Percentiles rank a stretch among this genome's conserved stretches.
These are phyloP conservation scores for Begonia fuchsioides DNA, from an alignment of 306 rosid genomes.

Conservation along the genomic window DNA sequence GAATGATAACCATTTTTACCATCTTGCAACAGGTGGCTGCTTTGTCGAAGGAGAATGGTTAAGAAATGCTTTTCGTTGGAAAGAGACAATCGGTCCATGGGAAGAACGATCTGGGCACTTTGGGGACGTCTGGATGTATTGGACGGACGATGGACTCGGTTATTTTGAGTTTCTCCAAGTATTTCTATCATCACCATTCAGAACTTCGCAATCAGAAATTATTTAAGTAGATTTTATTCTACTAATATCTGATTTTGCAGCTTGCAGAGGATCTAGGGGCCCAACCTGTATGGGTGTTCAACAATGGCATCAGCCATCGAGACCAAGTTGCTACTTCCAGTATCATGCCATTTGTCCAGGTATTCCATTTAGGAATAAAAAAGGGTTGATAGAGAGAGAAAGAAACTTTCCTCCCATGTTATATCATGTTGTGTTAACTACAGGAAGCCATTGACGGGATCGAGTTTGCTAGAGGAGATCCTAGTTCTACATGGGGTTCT, in stretches of 20 bases:
- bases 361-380: conserved; percentile 5
- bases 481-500: conserved; percentile 56
- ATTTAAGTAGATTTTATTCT: no score
- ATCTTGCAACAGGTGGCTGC: conserved; percentile 50
- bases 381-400: no score
- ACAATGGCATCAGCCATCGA: conserved; percentile 79
- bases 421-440: conserved; percentile 3
- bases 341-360: conserved; percentile 60
- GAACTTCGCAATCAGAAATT: no score
- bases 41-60: conserved; percentile 92
- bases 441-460: conserved; percentile 94
- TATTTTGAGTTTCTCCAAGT: conserved; percentile 92
- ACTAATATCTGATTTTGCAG: conserved; percentile 24
- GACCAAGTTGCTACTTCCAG: conserved; percentile 52
- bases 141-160: conserved; percentile 99
- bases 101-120: conserved; percentile 98
- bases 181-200: conserved; percentile 2
- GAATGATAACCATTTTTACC: no score
- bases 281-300: conserved; percentile 80
- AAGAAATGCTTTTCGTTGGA: conserved; percentile 98
- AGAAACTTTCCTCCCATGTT: no score
- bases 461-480: conserved; percentile 69
- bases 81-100: conserved; percentile 79
- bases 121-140: conserved; percentile 95
- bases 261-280: conserved; percentile 77